A percentile compares a stretch with the other conserved stretches of the same genome.
Conservation (phyloP, 495 filamentous ascomycete species). For the Neurospora hispaniola region DNA sequence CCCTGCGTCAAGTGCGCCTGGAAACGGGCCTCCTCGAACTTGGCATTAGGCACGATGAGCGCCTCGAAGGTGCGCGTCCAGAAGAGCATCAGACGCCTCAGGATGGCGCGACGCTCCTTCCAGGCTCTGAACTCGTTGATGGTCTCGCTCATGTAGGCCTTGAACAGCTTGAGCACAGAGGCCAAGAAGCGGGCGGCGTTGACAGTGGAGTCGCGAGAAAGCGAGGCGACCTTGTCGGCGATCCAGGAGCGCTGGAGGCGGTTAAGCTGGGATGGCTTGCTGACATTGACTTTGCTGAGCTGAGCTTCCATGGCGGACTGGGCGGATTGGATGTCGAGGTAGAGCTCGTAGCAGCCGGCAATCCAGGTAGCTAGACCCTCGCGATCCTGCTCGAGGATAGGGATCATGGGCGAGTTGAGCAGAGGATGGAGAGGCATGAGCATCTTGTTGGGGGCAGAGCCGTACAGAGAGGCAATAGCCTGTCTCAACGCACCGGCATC, state of each 20-base stretch:
- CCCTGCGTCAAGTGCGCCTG: conserved; percentile 39
- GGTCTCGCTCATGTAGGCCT: conserved; percentile 21
- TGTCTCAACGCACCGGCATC: conserved; percentile 18
- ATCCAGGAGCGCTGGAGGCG: conserved; percentile 58
- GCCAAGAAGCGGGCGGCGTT: conserved; percentile 32
- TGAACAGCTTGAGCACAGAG: conserved; percentile 21
- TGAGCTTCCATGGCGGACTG: conserved; percentile 22
- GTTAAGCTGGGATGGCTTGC: conserved; percentile 54
- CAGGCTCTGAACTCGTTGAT: conserved; percentile 15
- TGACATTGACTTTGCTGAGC: conserved; percentile 21
- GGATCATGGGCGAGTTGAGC: conserved; percentile 48
- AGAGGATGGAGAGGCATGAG: conserved; percentile 52
- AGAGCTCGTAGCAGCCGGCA: conserved; percentile 38
- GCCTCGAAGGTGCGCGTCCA: conserved; percentile 48
- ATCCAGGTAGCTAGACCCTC: conserved; percentile 33
- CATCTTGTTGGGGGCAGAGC: conserved; percentile 15
- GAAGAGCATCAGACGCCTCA: conserved; percentile 41
- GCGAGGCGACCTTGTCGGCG: conserved; percentile 43
- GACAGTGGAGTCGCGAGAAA: conserved; percentile 55
- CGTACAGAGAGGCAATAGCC: conserved; percentile 15
- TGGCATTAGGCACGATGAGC: conserved; percentile 16
- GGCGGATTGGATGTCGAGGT: conserved; percentile 31
- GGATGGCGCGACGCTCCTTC: conserved; percentile 23
- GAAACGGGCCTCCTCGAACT: conserved; percentile 44
- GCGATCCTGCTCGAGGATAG: conserved; percentile 20